Evolutionary conservation across 1,284 basidiomycete genomes (phyloP).

Genomic region (Pterula multifida): DNA sequence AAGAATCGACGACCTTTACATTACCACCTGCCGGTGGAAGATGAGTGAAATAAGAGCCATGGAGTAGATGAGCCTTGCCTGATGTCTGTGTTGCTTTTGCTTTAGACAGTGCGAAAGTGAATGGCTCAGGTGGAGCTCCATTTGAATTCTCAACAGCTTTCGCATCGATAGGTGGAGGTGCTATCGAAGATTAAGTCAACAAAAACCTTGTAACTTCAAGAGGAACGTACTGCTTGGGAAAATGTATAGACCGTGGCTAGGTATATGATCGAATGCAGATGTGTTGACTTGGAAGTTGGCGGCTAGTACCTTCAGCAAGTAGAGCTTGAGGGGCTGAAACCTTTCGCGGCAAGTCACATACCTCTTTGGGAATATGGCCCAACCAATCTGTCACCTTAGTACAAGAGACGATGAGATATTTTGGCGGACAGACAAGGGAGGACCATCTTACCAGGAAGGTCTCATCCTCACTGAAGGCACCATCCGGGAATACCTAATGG

Average conservation of each 20-base stretch:
- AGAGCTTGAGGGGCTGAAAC: too few species aligned
- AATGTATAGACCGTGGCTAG: slow-evolving; percentile 49
- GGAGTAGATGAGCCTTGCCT: neutral
- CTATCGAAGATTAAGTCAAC: slow-evolving; percentile 13
- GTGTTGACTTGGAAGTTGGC: slow-evolving; percentile 56
- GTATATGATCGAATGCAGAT: slow-evolving; percentile 45
- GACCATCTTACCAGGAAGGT: slow-evolving; percentile 49
- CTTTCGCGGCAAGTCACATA: too few species aligned
- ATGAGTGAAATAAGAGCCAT: slow-evolving; percentile 1
- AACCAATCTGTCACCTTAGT: slow-evolving; percentile 51
- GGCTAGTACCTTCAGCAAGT: slow-evolving; percentile 36
- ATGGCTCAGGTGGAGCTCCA: slow-evolving; percentile 38
- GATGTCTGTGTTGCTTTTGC: slow-evolving; percentile 33
- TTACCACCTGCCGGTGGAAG: slow-evolving; percentile 32
- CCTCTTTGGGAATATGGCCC: slow-evolving; percentile 40
- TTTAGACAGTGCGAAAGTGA: slow-evolving; percentile 42
- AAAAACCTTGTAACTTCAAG: slow-evolving; percentile 8
- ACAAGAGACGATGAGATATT: slow-evolving; percentile 5
- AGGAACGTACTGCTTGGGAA: slow-evolving; percentile 40
- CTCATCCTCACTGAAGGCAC: slow-evolving; percentile 52
- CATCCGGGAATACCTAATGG: slow-evolving; percentile 47
- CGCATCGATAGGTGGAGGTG: slow-evolving; percentile 25
- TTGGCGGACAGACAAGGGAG: slow-evolving; percentile 7
- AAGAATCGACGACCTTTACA: slow-evolving; percentile 52
- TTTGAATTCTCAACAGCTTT: slow-evolving; percentile 32